Evolutionary conservation across 345 rosid genomes (phyloP), one percentile per base, ranked within the genome.

Genomic region (Physaria fendleri): DNA sequence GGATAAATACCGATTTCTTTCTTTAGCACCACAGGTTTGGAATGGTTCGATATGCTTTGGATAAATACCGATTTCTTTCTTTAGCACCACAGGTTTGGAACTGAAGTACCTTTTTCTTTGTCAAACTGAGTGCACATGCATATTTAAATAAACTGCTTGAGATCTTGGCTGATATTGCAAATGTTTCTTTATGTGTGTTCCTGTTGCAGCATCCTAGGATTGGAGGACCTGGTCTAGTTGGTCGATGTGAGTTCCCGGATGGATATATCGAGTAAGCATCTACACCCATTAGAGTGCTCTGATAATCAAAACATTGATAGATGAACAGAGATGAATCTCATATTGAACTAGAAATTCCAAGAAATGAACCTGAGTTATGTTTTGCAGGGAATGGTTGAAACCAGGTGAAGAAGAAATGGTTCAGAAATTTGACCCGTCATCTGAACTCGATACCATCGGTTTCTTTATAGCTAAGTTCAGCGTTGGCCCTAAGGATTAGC

Each of bases 201-300:
- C 5, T 39, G 17, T 38, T 66, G 30, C 83, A 93, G 99, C 71
- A 81, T 62, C 99, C 92, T 39, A 87, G 85, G 70, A 62, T 87
- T 39, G 99, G 95, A 79, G 96, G 99, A 57, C 88, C 96, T 35
- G 97, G 97, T 28, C 90, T 89, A 58, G 79, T 85, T 59, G 97
- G 99, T 71, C 46, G 64, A 14, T 82, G 61, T 59, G 76, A 82
- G 75, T 87, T 83, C 59, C 76, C 82, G 0, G 85, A 93, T 55
- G 99, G 99, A 70, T 83, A 73, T 59, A 25, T 76, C 5, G 97
- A 93, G 99, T 93, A 78, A 79, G 92, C 66, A 44, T 58, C 51
- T 52, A 28, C 56, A 39, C 47, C 21, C 56, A 29, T n/a, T 67
- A 15, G 9, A 40, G 3, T 57, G 45, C 11, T 51, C 5, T 18